Conservation (phyloP, 306 rosid genomes). For the Castanea mollissima region DNA sequence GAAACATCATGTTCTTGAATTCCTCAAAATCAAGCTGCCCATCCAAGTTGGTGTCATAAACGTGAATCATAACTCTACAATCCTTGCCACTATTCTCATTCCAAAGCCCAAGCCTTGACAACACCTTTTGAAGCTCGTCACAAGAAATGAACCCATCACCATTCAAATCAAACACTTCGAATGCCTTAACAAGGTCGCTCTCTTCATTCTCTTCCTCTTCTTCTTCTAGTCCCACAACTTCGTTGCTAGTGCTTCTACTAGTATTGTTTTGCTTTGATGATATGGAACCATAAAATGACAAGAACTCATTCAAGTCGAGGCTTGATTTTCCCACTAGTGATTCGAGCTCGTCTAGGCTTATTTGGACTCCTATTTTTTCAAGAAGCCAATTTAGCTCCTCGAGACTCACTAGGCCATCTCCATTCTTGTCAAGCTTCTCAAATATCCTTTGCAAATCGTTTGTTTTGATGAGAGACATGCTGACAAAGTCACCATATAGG, state of each 20-base stretch:
- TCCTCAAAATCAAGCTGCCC: constrained; percentile 84
- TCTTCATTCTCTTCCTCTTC: constrained; percentile 32
- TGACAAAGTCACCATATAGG: neutral
- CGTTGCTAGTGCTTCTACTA: constrained; percentile 15
- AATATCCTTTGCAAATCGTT: constrained; percentile 69
- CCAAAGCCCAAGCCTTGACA: constrained; percentile 61
- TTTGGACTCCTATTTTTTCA: constrained; percentile 29
- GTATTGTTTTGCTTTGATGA: constrained; percentile 20
- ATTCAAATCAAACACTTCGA: constrained; percentile 70
- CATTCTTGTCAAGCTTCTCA: constrained; percentile 55
- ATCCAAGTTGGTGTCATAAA: constrained; percentile 64
- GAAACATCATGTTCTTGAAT: constrained; percentile 79
- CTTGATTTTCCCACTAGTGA: constrained; percentile 41
- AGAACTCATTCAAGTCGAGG: constrained; percentile 55
- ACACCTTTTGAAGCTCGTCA: constrained; percentile 56
- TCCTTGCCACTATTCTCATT: constrained; percentile 42
- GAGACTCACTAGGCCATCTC: constrained; percentile 61
- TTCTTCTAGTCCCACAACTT: neutral
- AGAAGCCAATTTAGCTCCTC: constrained; percentile 57
- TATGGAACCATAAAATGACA: constrained; percentile 58
- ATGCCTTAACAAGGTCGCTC: constrained; percentile 60
- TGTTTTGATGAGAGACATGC: constrained; percentile 42
- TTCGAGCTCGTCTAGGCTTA: constrained; percentile 49
- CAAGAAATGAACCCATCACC: constrained; percentile 78
- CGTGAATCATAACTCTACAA: constrained; percentile 53